Conservation (phyloP, 805 yeast genomes). For the Candida maesae region DNA sequence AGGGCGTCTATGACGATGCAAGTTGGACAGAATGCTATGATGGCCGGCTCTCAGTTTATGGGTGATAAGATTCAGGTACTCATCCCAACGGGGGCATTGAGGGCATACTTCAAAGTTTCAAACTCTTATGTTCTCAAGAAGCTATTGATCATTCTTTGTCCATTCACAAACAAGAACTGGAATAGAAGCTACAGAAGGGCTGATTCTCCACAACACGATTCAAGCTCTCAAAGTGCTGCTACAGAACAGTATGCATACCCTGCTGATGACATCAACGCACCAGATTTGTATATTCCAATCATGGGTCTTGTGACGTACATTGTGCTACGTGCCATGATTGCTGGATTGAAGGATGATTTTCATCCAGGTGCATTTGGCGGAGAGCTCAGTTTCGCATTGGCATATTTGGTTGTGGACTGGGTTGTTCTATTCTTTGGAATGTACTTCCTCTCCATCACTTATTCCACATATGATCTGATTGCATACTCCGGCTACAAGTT, state of each 20-base stretch:
- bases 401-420: conserved; percentile 75
- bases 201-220: conserved; percentile 28
- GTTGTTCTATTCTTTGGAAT: conserved; percentile 74
- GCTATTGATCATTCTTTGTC: conserved; percentile 70
- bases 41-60: conserved; percentile 74
- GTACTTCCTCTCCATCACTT: conserved; percentile 68
- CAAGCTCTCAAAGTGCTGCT: background rate
- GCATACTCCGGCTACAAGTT: conserved; percentile 94
- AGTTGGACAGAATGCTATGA: conserved; percentile 80
- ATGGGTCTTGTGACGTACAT: conserved; percentile 92
- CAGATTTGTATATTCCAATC: conserved; percentile 91
- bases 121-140: conserved; percentile 81
- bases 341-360: conserved; percentile 84
- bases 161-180: conserved; percentile 85
- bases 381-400: conserved; percentile 81
- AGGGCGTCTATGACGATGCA: conserved; percentile 82
- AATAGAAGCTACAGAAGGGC: conserved; percentile 45
- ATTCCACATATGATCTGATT: conserved; percentile 76
- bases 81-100: conserved; percentile 52
- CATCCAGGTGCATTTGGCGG: conserved; percentile 91
- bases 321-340: conserved; percentile 74
- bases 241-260: conserved; percentile 62
- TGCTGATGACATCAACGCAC: conserved; percentile 84
- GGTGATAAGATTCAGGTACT: conserved; percentile 55
- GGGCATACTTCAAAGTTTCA: conserved; percentile 88